phyloP scores from a whole-genome alignment of 2,329 filamentous ascomycete genomes.

The Ophiocordyceps unilateralis region DNA sequence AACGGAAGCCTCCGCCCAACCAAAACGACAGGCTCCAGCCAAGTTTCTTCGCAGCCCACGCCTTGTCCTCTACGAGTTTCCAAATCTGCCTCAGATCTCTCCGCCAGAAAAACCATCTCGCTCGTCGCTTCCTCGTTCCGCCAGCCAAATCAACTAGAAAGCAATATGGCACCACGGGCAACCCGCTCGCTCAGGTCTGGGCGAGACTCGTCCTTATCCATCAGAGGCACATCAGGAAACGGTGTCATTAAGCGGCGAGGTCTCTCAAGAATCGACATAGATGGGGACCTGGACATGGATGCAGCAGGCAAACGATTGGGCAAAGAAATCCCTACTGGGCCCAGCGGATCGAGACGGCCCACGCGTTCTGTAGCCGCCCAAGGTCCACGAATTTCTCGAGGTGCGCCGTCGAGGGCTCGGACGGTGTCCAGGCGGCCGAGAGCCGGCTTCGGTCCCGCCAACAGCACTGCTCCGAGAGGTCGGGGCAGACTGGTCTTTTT shows the following conservation, averaged over 20 bases:
- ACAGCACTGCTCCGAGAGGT: slow-evolving; percentile 9
- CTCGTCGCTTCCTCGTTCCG: no score
- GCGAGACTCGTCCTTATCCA: slow-evolving; percentile 12
- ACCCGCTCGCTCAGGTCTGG: slow-evolving; percentile 9
- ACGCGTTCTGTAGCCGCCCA: slow-evolving; percentile 2
- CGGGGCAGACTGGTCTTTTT: slow-evolving; percentile 15
- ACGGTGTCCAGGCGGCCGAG: slow-evolving; percentile 25
- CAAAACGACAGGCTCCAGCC: neutral
- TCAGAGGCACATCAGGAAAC: slow-evolving; percentile 20
- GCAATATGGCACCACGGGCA: slow-evolving; percentile 18
- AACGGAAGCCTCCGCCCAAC: no score
- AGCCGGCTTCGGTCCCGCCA: slow-evolving; percentile 15
- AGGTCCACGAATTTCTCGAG: slow-evolving; percentile 9
- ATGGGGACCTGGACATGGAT: slow-evolving; percentile 46
- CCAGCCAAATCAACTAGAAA: neutral
- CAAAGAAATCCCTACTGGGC: slow-evolving; percentile 11
- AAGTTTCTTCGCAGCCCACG: no score
- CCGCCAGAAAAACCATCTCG: no score
- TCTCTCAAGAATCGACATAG: slow-evolving; percentile 27
- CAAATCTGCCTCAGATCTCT: no score
- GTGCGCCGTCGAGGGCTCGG: slow-evolving; percentile 21
- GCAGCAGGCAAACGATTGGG: slow-evolving; percentile 17
- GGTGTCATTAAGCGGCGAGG: slow-evolving; percentile 33
- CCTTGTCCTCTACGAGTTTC: neutral
- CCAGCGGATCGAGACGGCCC: slow-evolving; percentile 13